Base-by-base conservation (phyloP, 2,329 filamentous ascomycete genomes). In the Curvularia spicifera region DNA sequence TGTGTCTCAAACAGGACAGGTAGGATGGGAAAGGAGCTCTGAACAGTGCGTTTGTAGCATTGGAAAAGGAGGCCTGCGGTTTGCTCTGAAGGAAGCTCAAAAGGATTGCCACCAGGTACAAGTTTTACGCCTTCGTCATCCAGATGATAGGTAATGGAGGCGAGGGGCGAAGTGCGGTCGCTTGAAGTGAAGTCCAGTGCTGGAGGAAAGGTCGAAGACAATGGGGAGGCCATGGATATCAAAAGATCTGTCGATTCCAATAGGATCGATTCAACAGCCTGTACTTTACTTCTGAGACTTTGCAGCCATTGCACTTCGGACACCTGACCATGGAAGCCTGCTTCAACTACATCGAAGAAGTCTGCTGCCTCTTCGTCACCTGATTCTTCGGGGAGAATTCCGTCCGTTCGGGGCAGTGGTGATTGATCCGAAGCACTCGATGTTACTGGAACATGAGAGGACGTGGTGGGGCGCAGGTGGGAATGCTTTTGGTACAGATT, bases 11-110 rank as follows among this genome's bases (percentile, higher is more conserved):
- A 42, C 3, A 33, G 48, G 1, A 10, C 28, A 2, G 59, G 54
- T 18, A 66, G 18, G 64, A 78, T 58, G 63, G 70, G 46, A 39
- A 49, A 66, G 37, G 59, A 76, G 48, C 60, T 60, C 10, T 65
- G 60, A 20, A 78, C 49, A 12, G 70, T 74, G 13, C 63, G 54
- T 33, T 75, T 64, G 50, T 75, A 78, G 24, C 60, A 65, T 13
- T 68, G 48, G 18, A 76, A 66, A 4, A 76, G 54, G 15, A 39
- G 62, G 53, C 28, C 37, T 58, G 57, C 57, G 3, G 39, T 54
- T 46, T 72, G 62, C 22, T 64, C 43, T n/a, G 57, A 51, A 9
- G 59, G 54, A 4, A 56, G 26, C 26, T 60, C 49, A 43, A 62
- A 62, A 6, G 57, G 53, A 12, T 60, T 57, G 1, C 57, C 53